phyloP scores from a whole-genome alignment of 352 stramenopile genomes.

The Phytophthora sojae region DNA sequence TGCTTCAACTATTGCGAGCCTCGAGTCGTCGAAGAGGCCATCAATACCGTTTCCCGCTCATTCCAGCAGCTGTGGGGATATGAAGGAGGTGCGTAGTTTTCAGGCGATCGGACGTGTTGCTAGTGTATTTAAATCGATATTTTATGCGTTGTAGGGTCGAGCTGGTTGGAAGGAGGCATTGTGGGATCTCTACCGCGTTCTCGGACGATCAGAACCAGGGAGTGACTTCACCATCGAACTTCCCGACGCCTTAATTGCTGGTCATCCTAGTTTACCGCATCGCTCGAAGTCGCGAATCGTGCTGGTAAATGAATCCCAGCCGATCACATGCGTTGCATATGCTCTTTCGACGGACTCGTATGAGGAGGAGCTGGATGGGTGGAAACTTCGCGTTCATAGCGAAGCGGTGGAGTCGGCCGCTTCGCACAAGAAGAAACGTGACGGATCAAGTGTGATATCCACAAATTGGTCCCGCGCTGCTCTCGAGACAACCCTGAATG shows the following conservation, averaged over 20 bases:
- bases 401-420: conserved; percentile 45
- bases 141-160: conserved; percentile 28
- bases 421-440: conserved; percentile 24
- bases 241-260: conserved; percentile 67
- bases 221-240: conserved; percentile 83
- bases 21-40: conserved; percentile 31
- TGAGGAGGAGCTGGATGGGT: conserved; percentile 70
- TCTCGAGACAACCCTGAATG: conserved; percentile 57
- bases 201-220: conserved; percentile 63
- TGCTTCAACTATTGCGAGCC: conserved; percentile 34
- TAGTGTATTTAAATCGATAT: not conserved
- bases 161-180: conserved; percentile 71
- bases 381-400: conserved; percentile 67
- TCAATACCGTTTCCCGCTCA: conserved; percentile 23
- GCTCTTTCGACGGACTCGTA: conserved; percentile 94
- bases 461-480: conserved; percentile 78
- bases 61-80: conserved; percentile 21
- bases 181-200: conserved; percentile 71
- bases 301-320: conserved; percentile 93
- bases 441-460: conserved; percentile 37
- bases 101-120: not conserved
- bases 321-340: conserved; percentile 96
- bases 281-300: conserved; percentile 92
- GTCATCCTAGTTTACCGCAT: conserved; percentile 89
- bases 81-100: conserved; percentile 53